phyloP scores from a whole-genome alignment of 1,139 yeast genomes.

The Pichia sp. region DNA sequence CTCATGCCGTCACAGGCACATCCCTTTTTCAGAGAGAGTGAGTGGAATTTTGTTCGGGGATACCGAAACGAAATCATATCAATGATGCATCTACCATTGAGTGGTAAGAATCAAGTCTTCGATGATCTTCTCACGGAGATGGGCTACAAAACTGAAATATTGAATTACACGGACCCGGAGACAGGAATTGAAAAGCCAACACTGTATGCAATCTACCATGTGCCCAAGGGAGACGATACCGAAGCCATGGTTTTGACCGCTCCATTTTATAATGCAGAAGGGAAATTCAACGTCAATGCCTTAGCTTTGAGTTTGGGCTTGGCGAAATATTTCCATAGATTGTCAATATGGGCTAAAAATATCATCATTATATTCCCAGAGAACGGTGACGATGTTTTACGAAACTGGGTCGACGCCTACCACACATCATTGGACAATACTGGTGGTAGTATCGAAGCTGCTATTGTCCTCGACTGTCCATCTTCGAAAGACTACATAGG shows the following conservation, averaged over 20 bases:
- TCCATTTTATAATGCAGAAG: constrained; percentile 71
- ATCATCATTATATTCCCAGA: constrained; percentile 81
- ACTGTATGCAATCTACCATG: constrained; percentile 80
- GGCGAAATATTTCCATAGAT: constrained; percentile 72
- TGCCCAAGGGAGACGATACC: constrained; percentile 94
- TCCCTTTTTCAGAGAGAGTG: constrained; percentile 88
- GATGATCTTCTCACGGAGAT: constrained; percentile 62
- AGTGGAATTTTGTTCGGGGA: constrained; percentile 90
- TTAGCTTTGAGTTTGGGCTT: constrained; percentile 67
- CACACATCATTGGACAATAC: constrained; percentile 81
- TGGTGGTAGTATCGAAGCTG: constrained; percentile 95
- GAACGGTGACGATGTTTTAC: constrained; percentile 62
- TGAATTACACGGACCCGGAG: constrained; percentile 20
- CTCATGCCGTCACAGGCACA: constrained; percentile 94
- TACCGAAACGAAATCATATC: constrained; percentile 58
- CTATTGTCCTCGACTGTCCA: constrained; percentile 78
- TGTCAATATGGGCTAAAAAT: constrained; percentile 96
- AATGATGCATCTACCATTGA: constrained; percentile 33
- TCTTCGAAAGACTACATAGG: constrained; percentile 65
- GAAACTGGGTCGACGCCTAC: constrained; percentile 93
- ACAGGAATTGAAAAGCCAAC: constrained; percentile 31
- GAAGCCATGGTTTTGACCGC: constrained; percentile 91
- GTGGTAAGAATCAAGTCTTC: constrained; percentile 44
- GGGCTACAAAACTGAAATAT: constrained; percentile 64
- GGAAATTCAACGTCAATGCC: constrained; percentile 70